Percentiles rank a stretch among this genome's conserved stretches.
Evolutionary conservation across 2,329 filamentous ascomycete species (phyloP).

Genomic region (Zymoseptoria crescenta): DNA sequence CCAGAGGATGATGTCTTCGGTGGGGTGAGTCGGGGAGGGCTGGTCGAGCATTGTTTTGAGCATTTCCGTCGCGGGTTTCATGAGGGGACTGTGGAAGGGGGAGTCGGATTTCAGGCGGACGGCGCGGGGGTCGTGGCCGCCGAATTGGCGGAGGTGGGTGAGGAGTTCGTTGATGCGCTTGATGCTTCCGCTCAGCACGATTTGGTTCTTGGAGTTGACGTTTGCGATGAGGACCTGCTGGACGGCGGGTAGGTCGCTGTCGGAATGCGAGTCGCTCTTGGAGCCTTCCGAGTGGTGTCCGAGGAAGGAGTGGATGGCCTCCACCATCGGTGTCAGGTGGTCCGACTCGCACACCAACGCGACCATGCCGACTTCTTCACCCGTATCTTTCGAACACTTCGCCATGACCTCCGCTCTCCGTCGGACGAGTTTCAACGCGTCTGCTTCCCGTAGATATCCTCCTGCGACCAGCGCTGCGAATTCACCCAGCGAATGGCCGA

Average conservation of each 20-base stretch:
- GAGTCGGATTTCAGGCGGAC: slow-evolving; percentile 80
- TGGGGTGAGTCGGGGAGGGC: slow-evolving; percentile 45
- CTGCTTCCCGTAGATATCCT: slow-evolving; percentile 68
- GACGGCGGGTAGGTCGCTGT: slow-evolving; percentile 62
- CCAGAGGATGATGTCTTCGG: slow-evolving; percentile 63
- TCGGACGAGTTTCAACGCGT: slow-evolving; percentile 70
- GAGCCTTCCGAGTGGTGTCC: slow-evolving; percentile 56
- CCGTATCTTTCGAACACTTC: slow-evolving; percentile 60
- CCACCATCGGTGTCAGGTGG: slow-evolving; percentile 61
- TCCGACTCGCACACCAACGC: slow-evolving; percentile 81
- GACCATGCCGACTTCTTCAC: slow-evolving; percentile 83
- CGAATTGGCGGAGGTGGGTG: slow-evolving; percentile 78
- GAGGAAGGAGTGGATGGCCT: slow-evolving; percentile 71
- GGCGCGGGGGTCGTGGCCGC: slow-evolving; percentile 82
- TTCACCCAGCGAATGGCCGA: slow-evolving; percentile 88
- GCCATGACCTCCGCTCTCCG: slow-evolving; percentile 77
- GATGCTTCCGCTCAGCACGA: slow-evolving; percentile 83
- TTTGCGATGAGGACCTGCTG: slow-evolving; percentile 88
- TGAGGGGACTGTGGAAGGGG: slow-evolving; percentile 86
- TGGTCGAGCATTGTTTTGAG: slow-evolving; percentile 61
- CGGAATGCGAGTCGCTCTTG: slow-evolving; percentile 53
- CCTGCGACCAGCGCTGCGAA: slow-evolving; percentile 85
- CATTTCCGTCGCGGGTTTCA: slow-evolving; percentile 71
- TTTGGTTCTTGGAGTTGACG: slow-evolving; percentile 92
- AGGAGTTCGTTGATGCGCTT: slow-evolving; percentile 73